phyloP scores from a whole-genome alignment of 2,329 filamentous ascomycete genomes.

The Penicillium sp. region DNA sequence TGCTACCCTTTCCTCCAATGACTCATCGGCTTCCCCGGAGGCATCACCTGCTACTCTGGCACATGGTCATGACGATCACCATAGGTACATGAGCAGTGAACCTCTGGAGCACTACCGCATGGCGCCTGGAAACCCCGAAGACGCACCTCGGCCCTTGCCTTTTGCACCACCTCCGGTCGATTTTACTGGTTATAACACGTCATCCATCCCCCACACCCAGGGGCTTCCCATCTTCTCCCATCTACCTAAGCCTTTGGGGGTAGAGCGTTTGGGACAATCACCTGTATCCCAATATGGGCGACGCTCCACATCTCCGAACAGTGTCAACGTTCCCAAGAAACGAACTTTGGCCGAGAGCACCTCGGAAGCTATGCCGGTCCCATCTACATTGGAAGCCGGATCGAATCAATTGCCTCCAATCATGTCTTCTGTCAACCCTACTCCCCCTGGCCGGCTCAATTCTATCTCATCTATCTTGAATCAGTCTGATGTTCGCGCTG shows the following conservation, averaged over 20 bases:
- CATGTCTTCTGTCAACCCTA: slow-evolving; percentile 34
- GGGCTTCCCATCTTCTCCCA: slow-evolving; percentile 26
- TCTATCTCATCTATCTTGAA: slow-evolving; percentile 76
- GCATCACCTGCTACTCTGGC: slow-evolving; percentile 35
- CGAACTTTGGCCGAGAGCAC: slow-evolving; percentile 36
- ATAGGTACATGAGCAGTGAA: slow-evolving; percentile 35
- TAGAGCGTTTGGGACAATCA: slow-evolving; percentile 30
- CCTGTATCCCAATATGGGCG: slow-evolving; percentile 31
- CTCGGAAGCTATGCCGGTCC: slow-evolving; percentile 27
- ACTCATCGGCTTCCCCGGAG: slow-evolving; percentile 44
- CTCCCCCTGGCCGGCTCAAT: slow-evolving; percentile 59
- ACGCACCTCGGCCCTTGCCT: slow-evolving; percentile 33
- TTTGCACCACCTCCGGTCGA: slow-evolving; percentile 48
- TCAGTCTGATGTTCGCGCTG: slow-evolving; percentile 42
- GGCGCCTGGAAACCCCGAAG: slow-evolving; percentile 38
- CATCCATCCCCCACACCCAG: slow-evolving; percentile 29
- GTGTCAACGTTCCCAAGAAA: slow-evolving; percentile 34
- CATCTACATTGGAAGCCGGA: slow-evolving; percentile 32
- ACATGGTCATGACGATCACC: slow-evolving; percentile 31
- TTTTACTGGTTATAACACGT: slow-evolving; percentile 47
- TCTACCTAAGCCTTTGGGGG: slow-evolving; percentile 29
- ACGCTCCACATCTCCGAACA: slow-evolving; percentile 34
- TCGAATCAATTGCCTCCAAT: slow-evolving; percentile 41
- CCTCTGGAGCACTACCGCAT: slow-evolving; percentile 43
- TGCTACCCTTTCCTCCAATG: slow-evolving; percentile 40